phyloP scores from a whole-genome alignment of 176 grass and related monocot species.

The Poa annua region DNA sequence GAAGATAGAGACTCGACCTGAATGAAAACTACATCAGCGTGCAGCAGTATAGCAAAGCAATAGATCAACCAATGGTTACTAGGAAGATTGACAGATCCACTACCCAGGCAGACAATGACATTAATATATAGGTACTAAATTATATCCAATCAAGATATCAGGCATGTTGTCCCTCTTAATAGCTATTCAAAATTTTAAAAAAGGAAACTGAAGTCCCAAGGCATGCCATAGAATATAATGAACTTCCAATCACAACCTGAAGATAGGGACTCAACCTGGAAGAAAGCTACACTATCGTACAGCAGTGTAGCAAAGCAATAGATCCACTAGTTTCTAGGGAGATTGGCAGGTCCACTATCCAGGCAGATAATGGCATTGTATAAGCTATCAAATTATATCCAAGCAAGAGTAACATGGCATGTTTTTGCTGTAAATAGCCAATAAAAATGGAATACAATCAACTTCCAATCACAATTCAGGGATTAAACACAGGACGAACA shows the following conservation, averaged over 20 bases:
- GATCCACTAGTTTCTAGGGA: background rate
- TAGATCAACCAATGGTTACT: background rate
- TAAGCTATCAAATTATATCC: background rate
- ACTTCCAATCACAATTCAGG: background rate
- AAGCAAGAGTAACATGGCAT: background rate
- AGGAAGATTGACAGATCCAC: background rate
- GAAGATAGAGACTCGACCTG: constrained; percentile 88
- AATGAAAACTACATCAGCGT: background rate
- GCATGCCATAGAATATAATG: constrained; percentile 10
- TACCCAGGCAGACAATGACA: constrained; percentile 3
- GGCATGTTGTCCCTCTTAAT: background rate
- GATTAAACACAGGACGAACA: background rate
- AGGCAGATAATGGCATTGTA: background rate
- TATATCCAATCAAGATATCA: background rate
- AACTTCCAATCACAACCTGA: constrained; percentile 33
- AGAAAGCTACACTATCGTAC: background rate
- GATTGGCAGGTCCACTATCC: background rate
- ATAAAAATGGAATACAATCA: background rate
- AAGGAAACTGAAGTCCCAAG: background rate
- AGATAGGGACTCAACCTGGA: constrained; percentile 78
- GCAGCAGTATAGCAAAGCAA: constrained; percentile 2
- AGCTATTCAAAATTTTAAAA: background rate
- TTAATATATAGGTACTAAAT: background rate
- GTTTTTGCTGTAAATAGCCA: background rate
- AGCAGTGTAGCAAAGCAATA: background rate